A percentile compares a stretch with the other conserved stretches of the same genome.
Conservation (phyloP, 2,329 filamentous ascomycete genomes). For the Plenodomus biglobosus region DNA sequence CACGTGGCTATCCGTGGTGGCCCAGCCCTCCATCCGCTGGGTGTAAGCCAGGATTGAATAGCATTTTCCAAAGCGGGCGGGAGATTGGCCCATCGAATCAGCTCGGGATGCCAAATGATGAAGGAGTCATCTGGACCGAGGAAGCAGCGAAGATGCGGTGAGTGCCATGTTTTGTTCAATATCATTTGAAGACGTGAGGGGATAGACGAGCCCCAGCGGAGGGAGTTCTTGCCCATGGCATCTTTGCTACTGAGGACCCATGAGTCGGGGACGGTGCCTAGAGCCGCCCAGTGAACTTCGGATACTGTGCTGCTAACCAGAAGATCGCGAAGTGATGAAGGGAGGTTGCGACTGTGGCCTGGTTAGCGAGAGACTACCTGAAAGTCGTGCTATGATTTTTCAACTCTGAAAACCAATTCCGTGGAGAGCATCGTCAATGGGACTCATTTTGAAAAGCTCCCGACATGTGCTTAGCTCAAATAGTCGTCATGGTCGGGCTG, state of each 20-base stretch:
- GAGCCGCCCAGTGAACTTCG: constrained; percentile 36
- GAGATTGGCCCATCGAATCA: constrained; percentile 37
- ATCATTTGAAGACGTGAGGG: constrained; percentile 25
- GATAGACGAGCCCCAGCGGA: constrained; percentile 33
- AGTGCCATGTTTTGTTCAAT: constrained; percentile 30
- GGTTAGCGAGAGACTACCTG: no score
- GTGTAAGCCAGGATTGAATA: constrained; percentile 42
- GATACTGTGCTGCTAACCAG: constrained; percentile 26
- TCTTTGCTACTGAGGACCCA: constrained; percentile 40
- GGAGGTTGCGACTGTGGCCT: constrained; percentile 30
- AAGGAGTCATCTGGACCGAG: constrained; percentile 35
- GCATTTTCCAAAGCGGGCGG: constrained; percentile 32
- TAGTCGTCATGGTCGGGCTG: no score
- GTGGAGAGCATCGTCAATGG: no score
- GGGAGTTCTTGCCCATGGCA: constrained; percentile 21
- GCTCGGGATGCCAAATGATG: constrained; percentile 39
- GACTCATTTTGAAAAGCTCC: no score
- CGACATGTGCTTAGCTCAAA: no score
- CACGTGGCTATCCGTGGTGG: constrained; percentile 38
- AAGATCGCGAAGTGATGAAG: constrained; percentile 29
- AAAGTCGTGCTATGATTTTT: no score
- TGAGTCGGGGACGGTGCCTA: constrained; percentile 33
- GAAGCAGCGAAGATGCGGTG: constrained; percentile 34
- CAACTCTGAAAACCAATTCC: no score
- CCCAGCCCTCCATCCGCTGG: constrained; percentile 40